Percentiles rank a stretch among this genome's conserved stretches.
phyloP scores from a whole-genome alignment of 108 stramenopile genomes.

The Fistulifera pelliculosa region DNA sequence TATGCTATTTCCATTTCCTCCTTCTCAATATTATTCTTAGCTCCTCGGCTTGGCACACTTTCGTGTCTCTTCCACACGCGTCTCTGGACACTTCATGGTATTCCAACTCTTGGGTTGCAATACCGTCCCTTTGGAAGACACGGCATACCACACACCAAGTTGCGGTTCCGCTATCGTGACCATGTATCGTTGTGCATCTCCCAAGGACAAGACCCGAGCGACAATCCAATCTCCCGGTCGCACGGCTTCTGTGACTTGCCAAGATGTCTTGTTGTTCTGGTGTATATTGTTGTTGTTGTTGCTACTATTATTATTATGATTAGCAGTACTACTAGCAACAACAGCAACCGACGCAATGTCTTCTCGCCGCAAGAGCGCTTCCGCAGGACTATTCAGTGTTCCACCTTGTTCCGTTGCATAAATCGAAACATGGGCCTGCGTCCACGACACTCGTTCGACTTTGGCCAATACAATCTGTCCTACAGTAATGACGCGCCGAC shows the following conservation, averaged over 20 bases:
- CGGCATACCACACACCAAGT: slow-evolving; percentile 79
- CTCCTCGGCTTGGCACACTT: slow-evolving; percentile 80
- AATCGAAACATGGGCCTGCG: too few relatives aligned
- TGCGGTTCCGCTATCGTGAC: slow-evolving; percentile 82
- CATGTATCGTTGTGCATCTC: slow-evolving; percentile 73
- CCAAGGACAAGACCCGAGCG: slow-evolving; percentile 65
- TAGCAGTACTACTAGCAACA: slow-evolving; percentile 2
- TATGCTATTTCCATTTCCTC: too few relatives aligned
- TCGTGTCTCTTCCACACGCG: slow-evolving; percentile 60
- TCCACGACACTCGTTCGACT: slow-evolving; percentile 35
- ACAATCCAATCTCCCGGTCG: slow-evolving; percentile 80
- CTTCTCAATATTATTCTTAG: too few relatives aligned
- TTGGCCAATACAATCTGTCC: slow-evolving; percentile 11
- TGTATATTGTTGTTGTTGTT: slow-evolving; percentile 6
- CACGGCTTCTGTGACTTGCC: slow-evolving; percentile 57
- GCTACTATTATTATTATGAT: slow-evolving; percentile 14
- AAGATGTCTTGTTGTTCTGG: slow-evolving; percentile 32
- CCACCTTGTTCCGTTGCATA: too few relatives aligned
- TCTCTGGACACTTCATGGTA: slow-evolving; percentile 86
- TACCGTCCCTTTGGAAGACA: slow-evolving; percentile 30
- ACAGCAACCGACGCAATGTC: slow-evolving; percentile 48
- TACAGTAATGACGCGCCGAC: neutral
- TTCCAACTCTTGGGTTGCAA: slow-evolving; percentile 88
- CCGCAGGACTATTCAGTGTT: too few relatives aligned
- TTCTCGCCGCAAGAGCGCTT: slow-evolving; percentile 46